Base-by-base conservation (phyloP, 1,139 yeast genomes). In the Suhomyces anneliseae region DNA sequence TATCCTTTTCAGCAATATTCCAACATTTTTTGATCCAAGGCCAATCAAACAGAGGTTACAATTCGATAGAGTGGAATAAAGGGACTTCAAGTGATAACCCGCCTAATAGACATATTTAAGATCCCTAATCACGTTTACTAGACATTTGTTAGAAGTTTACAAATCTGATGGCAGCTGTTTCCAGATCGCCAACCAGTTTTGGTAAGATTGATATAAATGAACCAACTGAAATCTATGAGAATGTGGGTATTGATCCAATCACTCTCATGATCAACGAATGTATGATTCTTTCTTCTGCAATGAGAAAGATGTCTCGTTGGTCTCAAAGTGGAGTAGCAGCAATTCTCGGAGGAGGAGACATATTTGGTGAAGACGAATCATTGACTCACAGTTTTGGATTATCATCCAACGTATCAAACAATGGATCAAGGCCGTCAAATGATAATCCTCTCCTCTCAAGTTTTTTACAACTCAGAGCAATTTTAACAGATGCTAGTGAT, bases 241-340 rank as follows among this genome's bases (percentile, higher is more conserved):
- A 33, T 15, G 66, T 62, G 10, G 74, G 87, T 6, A 70, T 89
- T 46, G 96, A 90, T 64, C 90, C 96, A 12, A 80, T 87, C 51
- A 87, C 96, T 6, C 81, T 92, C 55, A 86, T 90, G 54, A 84
- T 90, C 53, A 88, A 88, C 62, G 98, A 93, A 69, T 90, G 97
- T 64, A 86, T 90, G 64, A 76, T 85, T 46, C 81, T 93, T 49
- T 84, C 95, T 15, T 85, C 96, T 12, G 93, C 95, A 31, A 90
- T 93, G 97, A 78, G 99, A 44, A 92, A 92, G 64, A 81, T 84
- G 61, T 78, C 87, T 44, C 81, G 95, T 54, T 86, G 89, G 83
- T 77, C 87, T 10, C 90, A 85, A 55, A 82, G 92, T 36, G 96
- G 97, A 4, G 95, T 90, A 41, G 95, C 97, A 7, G 90, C 96